Conservation (phyloP, 1,284 basidiomycete species). For the Peniophora sp. region DNA sequence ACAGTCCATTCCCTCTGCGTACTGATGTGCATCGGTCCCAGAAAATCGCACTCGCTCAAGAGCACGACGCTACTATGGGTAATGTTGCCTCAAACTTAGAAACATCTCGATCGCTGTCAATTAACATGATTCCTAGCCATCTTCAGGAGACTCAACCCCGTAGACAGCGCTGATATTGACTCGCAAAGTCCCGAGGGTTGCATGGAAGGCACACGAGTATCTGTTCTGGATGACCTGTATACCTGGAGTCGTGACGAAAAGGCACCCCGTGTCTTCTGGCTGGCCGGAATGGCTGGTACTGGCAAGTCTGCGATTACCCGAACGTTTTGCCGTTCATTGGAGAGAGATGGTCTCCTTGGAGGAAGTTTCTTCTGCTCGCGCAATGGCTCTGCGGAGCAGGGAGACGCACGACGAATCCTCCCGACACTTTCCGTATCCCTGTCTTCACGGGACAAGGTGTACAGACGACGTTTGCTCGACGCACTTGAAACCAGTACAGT, state of each 20-base stretch:
- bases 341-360: background rate
- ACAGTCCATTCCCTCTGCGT: no score
- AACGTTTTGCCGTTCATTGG: background rate
- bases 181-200: background rate
- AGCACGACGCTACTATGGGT: no score
- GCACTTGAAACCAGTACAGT: background rate
- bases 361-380: background rate
- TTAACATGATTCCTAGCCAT: no score
- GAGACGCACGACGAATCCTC: background rate
- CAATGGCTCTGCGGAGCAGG: background rate
- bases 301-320: background rate
- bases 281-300: background rate
- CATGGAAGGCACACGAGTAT: background rate
- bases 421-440: background rate
- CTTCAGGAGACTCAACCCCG: no score
- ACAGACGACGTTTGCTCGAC: background rate
- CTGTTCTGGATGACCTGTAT: background rate
- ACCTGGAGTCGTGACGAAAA: background rate
- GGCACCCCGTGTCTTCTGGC: background rate
- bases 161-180: no score
- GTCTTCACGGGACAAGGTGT: background rate
- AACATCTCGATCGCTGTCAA: no score
- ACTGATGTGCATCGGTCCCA: no score
- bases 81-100: no score
- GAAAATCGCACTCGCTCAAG: no score